Percentiles rank a stretch among this genome's conserved stretches.
phyloP scores from a whole-genome alignment of 352 stramenopile genomes.

The Phytopythium cucurbitacearum region DNA sequence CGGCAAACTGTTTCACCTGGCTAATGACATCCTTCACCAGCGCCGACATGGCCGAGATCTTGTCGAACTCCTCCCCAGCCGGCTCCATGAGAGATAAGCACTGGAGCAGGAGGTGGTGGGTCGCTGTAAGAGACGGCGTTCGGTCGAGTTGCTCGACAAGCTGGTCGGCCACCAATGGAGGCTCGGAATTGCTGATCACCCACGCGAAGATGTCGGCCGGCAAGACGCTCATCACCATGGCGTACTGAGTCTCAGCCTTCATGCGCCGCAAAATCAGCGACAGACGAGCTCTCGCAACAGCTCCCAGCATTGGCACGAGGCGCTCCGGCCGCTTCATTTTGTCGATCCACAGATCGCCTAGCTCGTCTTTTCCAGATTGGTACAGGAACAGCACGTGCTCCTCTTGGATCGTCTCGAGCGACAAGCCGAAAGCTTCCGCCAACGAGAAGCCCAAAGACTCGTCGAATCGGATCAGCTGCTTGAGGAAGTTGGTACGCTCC shows the following conservation, averaged over 20 bases:
- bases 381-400: constrained; percentile 82
- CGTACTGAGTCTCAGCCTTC: constrained; percentile 70
- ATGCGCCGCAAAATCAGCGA: constrained; percentile 74
- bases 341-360: constrained; percentile 65
- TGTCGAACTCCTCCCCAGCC: constrained; percentile 49
- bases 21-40: constrained; percentile 80
- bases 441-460: constrained; percentile 59
- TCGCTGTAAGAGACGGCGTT: constrained; percentile 74
- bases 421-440: constrained; percentile 66
- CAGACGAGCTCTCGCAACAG: constrained; percentile 66
- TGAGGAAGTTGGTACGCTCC: constrained; percentile 63
- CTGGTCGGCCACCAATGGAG: constrained; percentile 49
- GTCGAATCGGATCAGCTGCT: constrained; percentile 65
- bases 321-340: constrained; percentile 64
- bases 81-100: constrained; percentile 52
- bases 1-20: constrained; percentile 37
- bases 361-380: constrained; percentile 62
- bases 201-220: constrained; percentile 76
- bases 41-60: constrained; percentile 69
- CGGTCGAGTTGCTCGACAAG: constrained; percentile 61
- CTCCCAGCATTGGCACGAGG: constrained; percentile 50
- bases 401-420: constrained; percentile 72
- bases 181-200: constrained; percentile 51
- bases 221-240: constrained; percentile 76
- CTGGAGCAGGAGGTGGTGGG: constrained; percentile 64